A percentile compares a stretch with the other conserved stretches of the same genome.
phyloP scores from a whole-genome alignment of 2,329 filamentous ascomycete species.

The Aspergillus melleus region DNA sequence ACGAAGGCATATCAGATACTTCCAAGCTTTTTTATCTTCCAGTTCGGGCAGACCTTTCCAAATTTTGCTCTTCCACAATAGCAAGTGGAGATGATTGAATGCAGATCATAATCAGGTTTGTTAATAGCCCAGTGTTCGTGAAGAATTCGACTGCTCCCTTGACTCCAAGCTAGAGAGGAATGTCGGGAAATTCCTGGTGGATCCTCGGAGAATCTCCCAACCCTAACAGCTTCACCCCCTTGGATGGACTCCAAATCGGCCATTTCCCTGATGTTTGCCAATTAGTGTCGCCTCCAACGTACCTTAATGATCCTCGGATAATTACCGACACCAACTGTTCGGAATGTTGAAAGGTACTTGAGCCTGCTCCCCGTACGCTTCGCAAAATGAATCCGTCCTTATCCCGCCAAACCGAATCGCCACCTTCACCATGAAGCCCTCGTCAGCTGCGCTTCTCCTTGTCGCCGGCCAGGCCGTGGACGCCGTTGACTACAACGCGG shows the following conservation, averaged over 20 bases:
- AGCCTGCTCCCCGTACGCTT: neutral
- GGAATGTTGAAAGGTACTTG: neutral
- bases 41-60: neutral
- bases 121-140: neutral
- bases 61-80: neutral
- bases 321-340: neutral
- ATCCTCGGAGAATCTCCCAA: neutral
- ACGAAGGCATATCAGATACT: neutral
- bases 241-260: too few relatives aligned
- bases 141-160: neutral
- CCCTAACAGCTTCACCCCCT: neutral
- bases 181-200: neutral
- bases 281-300: neutral
- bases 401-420: too few relatives aligned
- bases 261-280: neutral
- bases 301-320: neutral
- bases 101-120: neutral
- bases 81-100: neutral
- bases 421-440: neutral
- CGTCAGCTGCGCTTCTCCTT: neutral
- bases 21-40: neutral
- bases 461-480: neutral
- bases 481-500: conserved; percentile 9
- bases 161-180: neutral
- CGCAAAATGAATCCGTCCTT: neutral